Evolutionary conservation across 2,329 filamentous ascomycete species (phyloP), one percentile per base, ranked within the genome.

Genomic region (Talaromyces funiculosus): DNA sequence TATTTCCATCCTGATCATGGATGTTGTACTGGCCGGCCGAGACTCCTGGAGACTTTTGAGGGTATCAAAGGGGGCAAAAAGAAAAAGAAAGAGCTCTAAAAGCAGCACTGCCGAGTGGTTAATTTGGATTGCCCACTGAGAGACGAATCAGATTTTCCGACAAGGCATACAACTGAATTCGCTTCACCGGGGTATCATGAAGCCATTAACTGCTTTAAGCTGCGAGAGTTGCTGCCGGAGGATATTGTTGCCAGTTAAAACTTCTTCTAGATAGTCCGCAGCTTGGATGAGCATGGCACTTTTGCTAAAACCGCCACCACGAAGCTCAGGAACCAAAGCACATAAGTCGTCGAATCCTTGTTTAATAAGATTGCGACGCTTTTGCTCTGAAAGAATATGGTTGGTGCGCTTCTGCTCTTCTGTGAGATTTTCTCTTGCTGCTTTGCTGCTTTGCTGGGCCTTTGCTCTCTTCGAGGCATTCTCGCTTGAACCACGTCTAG

Each of bases 371-470:
- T 90, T 90, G 53, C 91, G 82, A 35, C 92, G 84, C 74, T 94
- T 95, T 75, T 96, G 90, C 71, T 95, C 91, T 57, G 90, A 94
- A 57, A 87, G 82, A 65, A 96, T 94, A 70, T 95, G 90, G 66
- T 96, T 96, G 68, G 87, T 87, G 49, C 90, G 82, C 74, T 93
- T 94, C 73, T 94, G 89, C 62, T 89, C 86, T 66, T 93, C 89
- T 0, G 86, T 84, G 3, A 94, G 72, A 64, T 87, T 87, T 67
- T 87, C 83, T 26, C 88, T 71, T 3, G 69, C 59, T 4, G 70
- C 47, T 63, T 75, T 77, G 43, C 64, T 64, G 16, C 64, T 65
- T 53, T 67, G 65, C 35, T 69, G 65, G 45, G 69, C 60, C 66
- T 67, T 71, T 37, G 67, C 62, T 55, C 72, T 77, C 40, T 76